Evolutionary conservation across 345 rosid genomes (phyloP).

Genomic region (Citrus trifoliata): DNA sequence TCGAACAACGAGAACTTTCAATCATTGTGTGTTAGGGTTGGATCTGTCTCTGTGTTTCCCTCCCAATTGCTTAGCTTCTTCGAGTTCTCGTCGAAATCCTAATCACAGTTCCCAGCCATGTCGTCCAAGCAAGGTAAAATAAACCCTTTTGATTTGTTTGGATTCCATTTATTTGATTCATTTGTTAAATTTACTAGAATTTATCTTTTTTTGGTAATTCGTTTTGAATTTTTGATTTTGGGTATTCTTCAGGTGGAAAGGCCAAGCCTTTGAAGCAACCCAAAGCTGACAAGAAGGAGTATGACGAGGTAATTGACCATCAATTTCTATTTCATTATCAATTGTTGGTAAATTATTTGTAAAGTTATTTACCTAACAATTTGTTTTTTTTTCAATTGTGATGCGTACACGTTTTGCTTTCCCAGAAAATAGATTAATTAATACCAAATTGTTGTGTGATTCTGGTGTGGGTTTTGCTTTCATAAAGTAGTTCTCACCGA

Average conservation of each 20-base stretch:
- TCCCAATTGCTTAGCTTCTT: not conserved
- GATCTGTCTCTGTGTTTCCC: not conserved
- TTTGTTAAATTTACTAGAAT: not conserved
- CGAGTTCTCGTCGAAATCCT: slow-evolving; percentile 8
- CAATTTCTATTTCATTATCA: not conserved
- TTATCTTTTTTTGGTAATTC: not conserved
- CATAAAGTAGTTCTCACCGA: not conserved
- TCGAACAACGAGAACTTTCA: not conserved
- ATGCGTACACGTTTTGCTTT: not conserved
- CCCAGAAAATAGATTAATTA: not conserved
- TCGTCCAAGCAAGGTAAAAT: slow-evolving; percentile 58
- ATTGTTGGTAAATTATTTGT: not conserved
- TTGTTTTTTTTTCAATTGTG: not conserved
- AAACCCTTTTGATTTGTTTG: not conserved
- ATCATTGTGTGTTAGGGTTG: slow-evolving; percentile 21
- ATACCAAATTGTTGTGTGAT: not conserved
- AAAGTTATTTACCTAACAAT: not conserved
- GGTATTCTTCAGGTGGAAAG: slow-evolving; percentile 57
- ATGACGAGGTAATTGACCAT: slow-evolving; percentile 60
- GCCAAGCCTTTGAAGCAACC: slow-evolving; percentile 87
- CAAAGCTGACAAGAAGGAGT: slow-evolving; percentile 62
- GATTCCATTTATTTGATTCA: not conserved
- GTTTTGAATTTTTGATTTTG: not conserved
- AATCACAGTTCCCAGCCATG: slow-evolving; percentile 33
- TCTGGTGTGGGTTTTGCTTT: not conserved